Percentiles rank a stretch among this genome's conserved stretches.
Evolutionary conservation across 345 rosid species (phyloP).

Genomic region (Hibiscus mutabilis): DNA sequence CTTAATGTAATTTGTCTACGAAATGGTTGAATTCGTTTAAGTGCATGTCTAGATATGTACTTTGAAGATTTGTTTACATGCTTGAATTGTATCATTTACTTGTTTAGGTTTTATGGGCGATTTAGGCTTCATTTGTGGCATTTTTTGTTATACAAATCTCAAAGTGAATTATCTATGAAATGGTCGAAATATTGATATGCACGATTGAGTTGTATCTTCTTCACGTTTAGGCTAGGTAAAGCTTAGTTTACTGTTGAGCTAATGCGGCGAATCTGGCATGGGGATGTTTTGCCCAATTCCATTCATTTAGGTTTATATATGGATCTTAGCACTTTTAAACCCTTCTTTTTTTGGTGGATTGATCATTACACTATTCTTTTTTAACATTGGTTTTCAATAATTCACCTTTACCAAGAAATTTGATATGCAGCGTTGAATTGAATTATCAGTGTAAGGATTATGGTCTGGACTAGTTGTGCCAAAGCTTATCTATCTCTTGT

Average conservation of each 20-base stretch:
- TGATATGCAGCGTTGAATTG: background rate
- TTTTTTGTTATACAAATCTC: background rate
- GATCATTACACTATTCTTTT: background rate
- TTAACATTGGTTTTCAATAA: background rate
- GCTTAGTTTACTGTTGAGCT: background rate
- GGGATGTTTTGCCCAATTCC: background rate
- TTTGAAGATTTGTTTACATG: background rate
- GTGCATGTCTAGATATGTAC: background rate
- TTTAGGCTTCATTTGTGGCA: background rate
- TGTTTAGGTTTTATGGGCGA: background rate
- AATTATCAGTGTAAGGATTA: background rate
- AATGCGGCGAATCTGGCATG: background rate
- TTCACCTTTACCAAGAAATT: background rate
- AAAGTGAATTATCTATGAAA: background rate
- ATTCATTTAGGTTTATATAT: background rate
- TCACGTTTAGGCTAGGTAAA: background rate
- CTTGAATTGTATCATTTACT: background rate
- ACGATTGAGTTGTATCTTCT: background rate
- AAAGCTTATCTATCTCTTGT: background rate
- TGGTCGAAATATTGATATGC: background rate
- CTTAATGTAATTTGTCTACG: background rate
- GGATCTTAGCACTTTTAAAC: background rate
- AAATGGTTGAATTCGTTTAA: background rate
- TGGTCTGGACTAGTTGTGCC: background rate
- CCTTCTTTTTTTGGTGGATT: background rate